Evolutionary conservation across 495 filamentous ascomycete species (phyloP).

Genomic region (Penicillium malachiteum): DNA sequence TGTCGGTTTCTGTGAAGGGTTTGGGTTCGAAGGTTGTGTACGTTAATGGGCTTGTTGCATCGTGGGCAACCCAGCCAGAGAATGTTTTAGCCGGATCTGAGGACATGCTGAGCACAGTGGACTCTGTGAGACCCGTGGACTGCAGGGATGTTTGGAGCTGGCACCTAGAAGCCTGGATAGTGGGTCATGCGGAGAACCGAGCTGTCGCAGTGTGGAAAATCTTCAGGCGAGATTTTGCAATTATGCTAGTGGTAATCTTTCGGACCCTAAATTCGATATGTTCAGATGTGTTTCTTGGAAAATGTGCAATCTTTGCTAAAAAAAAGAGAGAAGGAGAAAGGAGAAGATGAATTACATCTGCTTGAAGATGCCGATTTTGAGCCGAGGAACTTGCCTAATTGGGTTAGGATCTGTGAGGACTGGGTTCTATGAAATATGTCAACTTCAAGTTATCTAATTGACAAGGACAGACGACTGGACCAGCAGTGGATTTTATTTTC

Average conservation of each 20-base stretch:
- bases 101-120: conserved; percentile 10
- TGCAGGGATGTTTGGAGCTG: not conserved
- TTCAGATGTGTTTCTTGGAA: too few relatives aligned
- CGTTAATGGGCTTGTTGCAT: conserved; percentile 66
- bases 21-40: conserved; percentile 76
- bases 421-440: not conserved
- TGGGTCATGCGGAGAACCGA: conserved; percentile 2
- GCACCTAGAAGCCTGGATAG: not conserved
- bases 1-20: conserved; percentile 71
- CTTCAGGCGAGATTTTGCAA: not conserved
- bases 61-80: conserved; percentile 77
- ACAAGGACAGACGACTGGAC: too few relatives aligned
- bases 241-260: not conserved
- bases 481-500: too few relatives aligned
- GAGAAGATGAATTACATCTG: not conserved
- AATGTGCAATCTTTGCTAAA: not conserved
- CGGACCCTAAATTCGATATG: too few relatives aligned
- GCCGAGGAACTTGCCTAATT: conserved; percentile 8
- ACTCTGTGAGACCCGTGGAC: too few relatives aligned
- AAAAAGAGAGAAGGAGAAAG: not conserved
- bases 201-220: not conserved
- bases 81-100: conserved; percentile 50
- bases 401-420: not conserved
- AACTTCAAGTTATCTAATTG: too few relatives aligned
- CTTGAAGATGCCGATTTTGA: not conserved